Percentiles rank a stretch among this genome's conserved stretches.
phyloP scores from a whole-genome alignment of 257 asterid species.

The Osmanthus fragrans region DNA sequence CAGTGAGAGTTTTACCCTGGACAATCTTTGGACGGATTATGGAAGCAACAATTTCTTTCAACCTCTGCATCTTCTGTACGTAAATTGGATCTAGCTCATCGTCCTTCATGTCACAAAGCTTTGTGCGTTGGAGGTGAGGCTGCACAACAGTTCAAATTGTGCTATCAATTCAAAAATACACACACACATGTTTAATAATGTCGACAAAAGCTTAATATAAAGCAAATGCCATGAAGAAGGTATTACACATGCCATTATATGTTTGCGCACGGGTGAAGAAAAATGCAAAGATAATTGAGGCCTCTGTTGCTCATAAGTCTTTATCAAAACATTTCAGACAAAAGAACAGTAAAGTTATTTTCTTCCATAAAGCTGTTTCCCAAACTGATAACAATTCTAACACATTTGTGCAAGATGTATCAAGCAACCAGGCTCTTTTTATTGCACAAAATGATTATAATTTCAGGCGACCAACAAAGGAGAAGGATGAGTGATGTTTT shows the following conservation, averaged over 20 bases:
- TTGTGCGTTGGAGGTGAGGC: slow-evolving; percentile 96
- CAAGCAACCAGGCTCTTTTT: neutral
- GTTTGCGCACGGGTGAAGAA: neutral
- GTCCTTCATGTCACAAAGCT: slow-evolving; percentile 93
- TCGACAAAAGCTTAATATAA: slow-evolving; percentile 12
- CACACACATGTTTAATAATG: neutral
- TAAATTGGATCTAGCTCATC: slow-evolving; percentile 76
- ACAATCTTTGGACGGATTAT: slow-evolving; percentile 91
- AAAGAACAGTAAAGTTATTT: neutral
- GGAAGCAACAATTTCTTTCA: slow-evolving; percentile 78
- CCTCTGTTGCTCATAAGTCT: neutral
- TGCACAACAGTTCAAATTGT: slow-evolving; percentile 40
- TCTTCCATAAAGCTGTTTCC: neutral
- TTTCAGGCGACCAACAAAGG: neutral
- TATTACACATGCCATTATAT: neutral
- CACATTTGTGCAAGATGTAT: neutral
- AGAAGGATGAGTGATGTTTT: neutral
- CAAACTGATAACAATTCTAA: neutral
- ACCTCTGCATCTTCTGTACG: slow-evolving; percentile 71
- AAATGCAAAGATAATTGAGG: neutral
- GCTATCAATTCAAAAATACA: slow-evolving; percentile 17
- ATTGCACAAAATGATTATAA: neutral
- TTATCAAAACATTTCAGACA: neutral
- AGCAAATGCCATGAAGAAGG: slow-evolving; percentile 1
- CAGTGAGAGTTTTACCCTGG: slow-evolving; percentile 90